Evolutionary conservation across 1,139 yeast species (phyloP).

Genomic region (Wickerhamomyces sp.): DNA sequence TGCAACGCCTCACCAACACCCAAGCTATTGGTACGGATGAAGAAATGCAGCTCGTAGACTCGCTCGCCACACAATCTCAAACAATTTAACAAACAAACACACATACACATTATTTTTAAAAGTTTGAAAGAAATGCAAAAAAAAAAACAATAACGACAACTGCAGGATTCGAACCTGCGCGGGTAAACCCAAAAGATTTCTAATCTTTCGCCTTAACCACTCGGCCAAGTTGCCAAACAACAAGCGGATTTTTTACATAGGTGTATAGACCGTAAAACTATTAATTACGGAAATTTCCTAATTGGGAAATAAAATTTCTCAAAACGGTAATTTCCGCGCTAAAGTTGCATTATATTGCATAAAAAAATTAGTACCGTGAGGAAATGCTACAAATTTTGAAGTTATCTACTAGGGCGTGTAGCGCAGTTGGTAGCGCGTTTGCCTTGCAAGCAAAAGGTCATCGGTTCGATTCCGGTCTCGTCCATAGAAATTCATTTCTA

Average conservation of each 20-base stretch:
- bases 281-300: too few species aligned
- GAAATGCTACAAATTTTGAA: background rate
- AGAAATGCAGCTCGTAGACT: too few species aligned
- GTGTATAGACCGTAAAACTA: too few species aligned
- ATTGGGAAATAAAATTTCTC: too few species aligned
- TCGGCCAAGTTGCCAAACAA: slow-evolving; percentile 51
- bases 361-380: background rate
- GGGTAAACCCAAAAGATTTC: slow-evolving; percentile 47
- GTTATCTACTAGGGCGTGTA: slow-evolving; percentile 2
- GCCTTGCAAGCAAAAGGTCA: slow-evolving; percentile 9
- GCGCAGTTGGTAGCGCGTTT: slow-evolving; percentile 9
- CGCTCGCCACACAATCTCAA: too few species aligned
- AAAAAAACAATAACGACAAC: slow-evolving; percentile 33
- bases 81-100: too few species aligned
- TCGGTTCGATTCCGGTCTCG: slow-evolving; percentile 9
- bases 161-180: slow-evolving; percentile 46
- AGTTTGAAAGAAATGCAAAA: too few species aligned
- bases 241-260: too few species aligned
- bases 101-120: too few species aligned
- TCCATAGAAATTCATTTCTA: slow-evolving; percentile 1
- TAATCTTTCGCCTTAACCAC: slow-evolving; percentile 52
- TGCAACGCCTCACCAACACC: too few species aligned
- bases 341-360: background rate
- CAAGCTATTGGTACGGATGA: too few species aligned
- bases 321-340: too few species aligned